Evolutionary conservation across 768 basidiomycete genomes (phyloP).

Genomic region (Auricularia cornea): DNA sequence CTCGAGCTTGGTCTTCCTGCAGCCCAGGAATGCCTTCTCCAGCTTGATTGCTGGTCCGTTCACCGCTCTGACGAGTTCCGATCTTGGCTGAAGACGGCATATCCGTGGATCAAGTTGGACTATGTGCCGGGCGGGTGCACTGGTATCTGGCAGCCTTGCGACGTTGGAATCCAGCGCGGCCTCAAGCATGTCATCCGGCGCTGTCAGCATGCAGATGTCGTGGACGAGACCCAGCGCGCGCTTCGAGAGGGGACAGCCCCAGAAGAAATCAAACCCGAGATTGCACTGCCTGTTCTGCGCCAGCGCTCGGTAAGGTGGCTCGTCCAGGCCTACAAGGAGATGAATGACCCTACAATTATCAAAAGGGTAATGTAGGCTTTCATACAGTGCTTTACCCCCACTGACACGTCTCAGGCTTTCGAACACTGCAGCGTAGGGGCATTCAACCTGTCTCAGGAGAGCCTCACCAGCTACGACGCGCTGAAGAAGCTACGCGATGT

Average conservation of each 20-base stretch:
- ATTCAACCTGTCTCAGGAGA: conserved; percentile 22
- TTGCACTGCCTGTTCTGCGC: conserved; percentile 13
- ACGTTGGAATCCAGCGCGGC: conserved; percentile 28
- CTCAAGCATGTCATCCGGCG: conserved; percentile 28
- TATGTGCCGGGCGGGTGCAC: conserved; percentile 30
- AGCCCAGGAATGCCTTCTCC: conserved; percentile 4
- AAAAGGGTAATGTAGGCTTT: background rate
- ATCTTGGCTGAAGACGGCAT: conserved; percentile 23
- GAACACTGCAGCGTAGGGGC: conserved; percentile 14
- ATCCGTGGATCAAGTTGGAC: conserved; percentile 23
- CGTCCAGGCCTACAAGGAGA: conserved; percentile 21
- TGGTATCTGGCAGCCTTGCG: conserved; percentile 24
- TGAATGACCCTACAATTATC: conserved; percentile 23
- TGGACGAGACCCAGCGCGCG: conserved; percentile 20
- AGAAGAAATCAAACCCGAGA: conserved; percentile 14
- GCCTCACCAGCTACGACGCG: conserved; percentile 12
- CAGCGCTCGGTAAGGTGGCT: conserved; percentile 24
- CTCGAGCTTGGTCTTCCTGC: background rate
- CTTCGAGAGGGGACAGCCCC: conserved; percentile 13
- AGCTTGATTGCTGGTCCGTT: conserved; percentile 22
- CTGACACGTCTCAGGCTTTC: conserved; percentile 18
- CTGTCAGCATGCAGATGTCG: conserved; percentile 28
- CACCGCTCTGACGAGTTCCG: conserved; percentile 28
- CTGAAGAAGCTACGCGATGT: background rate
- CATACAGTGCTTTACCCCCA: background rate